Base-by-base conservation (phyloP, 177 flowering plant species). In the Vitis hybrid region DNA sequence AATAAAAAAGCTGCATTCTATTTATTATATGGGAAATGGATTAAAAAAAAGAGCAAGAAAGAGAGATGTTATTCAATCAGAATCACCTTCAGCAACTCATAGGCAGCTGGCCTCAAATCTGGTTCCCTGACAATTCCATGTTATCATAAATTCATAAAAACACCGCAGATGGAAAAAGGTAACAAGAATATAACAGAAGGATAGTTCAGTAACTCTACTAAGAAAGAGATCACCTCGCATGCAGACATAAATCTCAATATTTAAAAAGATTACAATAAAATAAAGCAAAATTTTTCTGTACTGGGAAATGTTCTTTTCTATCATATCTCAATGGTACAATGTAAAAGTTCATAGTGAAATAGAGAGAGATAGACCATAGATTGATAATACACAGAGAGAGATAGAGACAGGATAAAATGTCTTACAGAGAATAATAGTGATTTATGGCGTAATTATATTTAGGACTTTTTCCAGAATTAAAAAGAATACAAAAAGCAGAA, bases 11-110 rank as follows among this genome's bases (percentile, higher is more conserved):
- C 21, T 12, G 46, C 15, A 35, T 35, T 2, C 35, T n/a, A 2
- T 69, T 50, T 49, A 1, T 20, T 5, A 12, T 53, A 13, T 30
- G 30, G 18, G 9, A 30, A 20, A 32, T 46, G 1, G 50, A 15
- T 1, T 55, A 18, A 18, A 12, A 8, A 8, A 52, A 63, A 49
- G 3, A 41, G 24, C 15, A 49, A 61, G 27, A 3, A 58, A 57
- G 46, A 41, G 9, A 41, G 46, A 41, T 41, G 46, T 41, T 41
- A 8, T 41, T 41, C 46, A 41, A 46, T 46, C 50, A 66, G 8
- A 77, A 35, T 70, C 68, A 91, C 99, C 99, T 92, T 83, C 35
- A 94, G 82, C 85, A 96, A 71, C 56, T 91, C 91, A 50, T 90
- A 85, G 70, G 98, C 98, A 69, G 91, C 50, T 58, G 91, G 83